Evolutionary conservation across 306 rosid species (phyloP).

Genomic region (Cicer chorassanicum): DNA sequence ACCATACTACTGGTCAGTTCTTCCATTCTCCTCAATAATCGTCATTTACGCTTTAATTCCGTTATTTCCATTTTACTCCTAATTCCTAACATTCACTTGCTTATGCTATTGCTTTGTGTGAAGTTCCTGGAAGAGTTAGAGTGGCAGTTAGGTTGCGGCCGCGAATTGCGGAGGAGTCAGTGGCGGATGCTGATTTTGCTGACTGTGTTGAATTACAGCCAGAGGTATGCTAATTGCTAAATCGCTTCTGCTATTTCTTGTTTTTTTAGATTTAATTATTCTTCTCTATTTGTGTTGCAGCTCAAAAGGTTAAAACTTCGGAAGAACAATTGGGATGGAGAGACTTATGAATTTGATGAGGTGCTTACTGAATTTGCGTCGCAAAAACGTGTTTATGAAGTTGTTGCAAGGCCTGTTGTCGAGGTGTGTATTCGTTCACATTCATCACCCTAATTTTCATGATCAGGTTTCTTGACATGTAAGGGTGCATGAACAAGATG

Average conservation of each 20-base stretch:
- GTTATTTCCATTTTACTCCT: neutral
- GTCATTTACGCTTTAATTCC: slow-evolving; percentile 19
- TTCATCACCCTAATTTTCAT: neutral
- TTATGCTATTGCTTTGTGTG: slow-evolving; percentile 37
- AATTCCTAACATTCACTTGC: slow-evolving; percentile 29
- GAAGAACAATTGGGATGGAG: slow-evolving; percentile 99
- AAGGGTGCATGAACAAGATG: slow-evolving; percentile 27
- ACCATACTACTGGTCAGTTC: slow-evolving; percentile 69
- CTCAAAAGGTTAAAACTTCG: slow-evolving; percentile 95
- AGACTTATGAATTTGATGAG: slow-evolving; percentile 95
- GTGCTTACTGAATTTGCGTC: slow-evolving; percentile 97
- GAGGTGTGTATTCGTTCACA: slow-evolving; percentile 66
- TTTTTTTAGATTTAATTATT: slow-evolving; percentile 26
- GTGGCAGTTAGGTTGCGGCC: slow-evolving; percentile 96
- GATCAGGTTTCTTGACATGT: slow-evolving; percentile 30
- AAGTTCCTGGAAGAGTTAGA: slow-evolving; percentile 98
- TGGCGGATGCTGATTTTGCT: slow-evolving; percentile 92
- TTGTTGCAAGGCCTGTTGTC: slow-evolving; percentile 97
- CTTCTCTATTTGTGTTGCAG: slow-evolving; percentile 57
- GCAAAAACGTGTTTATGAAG: slow-evolving; percentile 97
- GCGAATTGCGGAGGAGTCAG: slow-evolving; percentile 73
- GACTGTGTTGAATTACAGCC: slow-evolving; percentile 96
- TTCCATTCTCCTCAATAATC: slow-evolving; percentile 1
- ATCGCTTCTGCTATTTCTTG: slow-evolving; percentile 5
- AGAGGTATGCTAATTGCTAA: slow-evolving; percentile 64